Evolutionary conservation across 805 yeast genomes (phyloP).

Genomic region (Lipomyces anomalus): DNA sequence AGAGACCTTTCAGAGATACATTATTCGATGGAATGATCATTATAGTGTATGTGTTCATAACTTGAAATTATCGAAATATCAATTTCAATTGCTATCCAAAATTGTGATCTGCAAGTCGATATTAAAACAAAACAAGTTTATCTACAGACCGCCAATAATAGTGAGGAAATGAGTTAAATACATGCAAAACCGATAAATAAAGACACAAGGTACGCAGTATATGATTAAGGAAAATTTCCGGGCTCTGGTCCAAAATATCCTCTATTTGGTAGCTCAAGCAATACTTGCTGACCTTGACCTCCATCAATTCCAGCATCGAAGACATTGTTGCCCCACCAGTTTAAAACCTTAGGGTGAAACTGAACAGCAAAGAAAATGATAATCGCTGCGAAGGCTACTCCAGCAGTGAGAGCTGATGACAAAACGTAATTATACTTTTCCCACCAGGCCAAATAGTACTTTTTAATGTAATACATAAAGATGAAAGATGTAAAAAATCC

Average conservation of each 20-base stretch:
- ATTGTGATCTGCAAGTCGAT: too few relatives aligned
- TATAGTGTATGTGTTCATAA: not conserved
- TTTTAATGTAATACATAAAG: slow-evolving; percentile 53
- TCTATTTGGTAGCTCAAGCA: slow-evolving; percentile 2
- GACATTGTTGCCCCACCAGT: slow-evolving; percentile 62
- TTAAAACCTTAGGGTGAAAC: slow-evolving; percentile 35
- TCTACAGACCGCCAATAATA: too few relatives aligned
- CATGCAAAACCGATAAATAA: too few relatives aligned
- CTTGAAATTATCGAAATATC: too few relatives aligned
- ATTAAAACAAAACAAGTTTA: too few relatives aligned
- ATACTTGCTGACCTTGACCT: slow-evolving; percentile 5
- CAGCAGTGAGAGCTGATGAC: slow-evolving; percentile 60
- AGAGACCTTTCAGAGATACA: slow-evolving; percentile 26
- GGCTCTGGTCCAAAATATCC: slow-evolving; percentile 6
- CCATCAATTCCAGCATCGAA: slow-evolving; percentile 4
- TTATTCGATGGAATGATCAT: slow-evolving; percentile 5
- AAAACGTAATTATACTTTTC: slow-evolving; percentile 63
- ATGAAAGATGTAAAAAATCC: slow-evolving; percentile 28
- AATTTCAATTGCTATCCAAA: too few relatives aligned
- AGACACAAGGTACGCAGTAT: too few relatives aligned
- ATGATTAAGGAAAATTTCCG: slow-evolving; percentile 2
- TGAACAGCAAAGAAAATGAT: slow-evolving; percentile 49
- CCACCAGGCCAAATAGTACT: slow-evolving; percentile 63
- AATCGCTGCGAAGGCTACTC: slow-evolving; percentile 59
- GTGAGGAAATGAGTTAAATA: too few relatives aligned